Conservation (phyloP, 371 early-diverging fungal genomes). For the Circinella umbellata region DNA sequence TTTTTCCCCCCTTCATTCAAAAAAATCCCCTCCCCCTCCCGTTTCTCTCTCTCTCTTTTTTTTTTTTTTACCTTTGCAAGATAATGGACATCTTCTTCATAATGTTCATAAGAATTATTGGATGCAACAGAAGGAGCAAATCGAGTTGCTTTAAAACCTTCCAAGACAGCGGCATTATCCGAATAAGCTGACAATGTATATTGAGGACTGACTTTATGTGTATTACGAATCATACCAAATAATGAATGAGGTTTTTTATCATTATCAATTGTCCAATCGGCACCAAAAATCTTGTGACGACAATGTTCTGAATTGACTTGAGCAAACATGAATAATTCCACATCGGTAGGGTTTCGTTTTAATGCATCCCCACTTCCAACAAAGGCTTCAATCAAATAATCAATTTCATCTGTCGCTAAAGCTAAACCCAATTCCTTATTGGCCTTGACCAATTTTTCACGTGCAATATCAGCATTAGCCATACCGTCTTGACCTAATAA, state of each 20-base stretch:
- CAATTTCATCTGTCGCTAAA: constrained; percentile 92
- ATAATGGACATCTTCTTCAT: constrained; percentile 79
- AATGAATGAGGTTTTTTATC: constrained; percentile 77
- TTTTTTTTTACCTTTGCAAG: constrained; percentile 72
- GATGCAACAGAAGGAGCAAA: constrained; percentile 66
- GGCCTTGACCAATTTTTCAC: constrained; percentile 70
- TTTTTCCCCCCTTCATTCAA: no score
- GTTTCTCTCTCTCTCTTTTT: no score
- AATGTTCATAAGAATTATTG: constrained; percentile 53
- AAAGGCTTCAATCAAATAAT: constrained; percentile 90
- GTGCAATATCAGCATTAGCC: constrained; percentile 48
- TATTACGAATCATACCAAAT: constrained; percentile 94
- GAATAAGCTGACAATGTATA: constrained; percentile 93
- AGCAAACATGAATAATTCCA: constrained; percentile 98
- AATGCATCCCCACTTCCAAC: constrained; percentile 62
- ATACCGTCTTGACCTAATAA: constrained; percentile 42
- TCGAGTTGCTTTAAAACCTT: constrained; percentile 74
- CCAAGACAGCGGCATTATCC: constrained; percentile 96
- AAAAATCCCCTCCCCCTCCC: no score
- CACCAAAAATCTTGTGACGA: constrained; percentile 97
- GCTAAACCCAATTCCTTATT: constrained; percentile 93
- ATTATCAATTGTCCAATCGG: constrained; percentile 95
- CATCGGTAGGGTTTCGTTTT: constrained; percentile 93
- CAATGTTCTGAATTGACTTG: constrained; percentile 99
- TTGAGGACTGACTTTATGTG: constrained; percentile 80